Conservation (phyloP, 2,329 filamentous ascomycete genomes). For the Penicillium aurantiogriseum region DNA sequence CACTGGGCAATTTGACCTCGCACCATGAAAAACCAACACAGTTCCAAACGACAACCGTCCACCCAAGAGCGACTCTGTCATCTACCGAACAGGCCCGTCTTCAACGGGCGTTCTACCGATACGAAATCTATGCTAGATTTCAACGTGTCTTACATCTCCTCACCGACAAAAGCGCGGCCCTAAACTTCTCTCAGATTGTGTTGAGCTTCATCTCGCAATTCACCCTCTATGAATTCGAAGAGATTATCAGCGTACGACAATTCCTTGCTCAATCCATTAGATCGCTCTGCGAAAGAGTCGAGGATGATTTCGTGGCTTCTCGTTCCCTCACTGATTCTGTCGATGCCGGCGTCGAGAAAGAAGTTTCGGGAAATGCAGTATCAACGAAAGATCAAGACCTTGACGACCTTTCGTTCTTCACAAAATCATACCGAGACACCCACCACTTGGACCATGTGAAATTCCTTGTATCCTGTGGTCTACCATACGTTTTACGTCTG, state of each 20-base stretch:
- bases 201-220: constrained; percentile 1
- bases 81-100: neutral
- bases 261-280: neutral
- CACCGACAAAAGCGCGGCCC: neutral
- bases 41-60: neutral
- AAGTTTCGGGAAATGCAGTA: neutral
- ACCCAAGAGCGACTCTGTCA: neutral
- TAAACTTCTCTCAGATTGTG: constrained; percentile 1
- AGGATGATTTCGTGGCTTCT: neutral
- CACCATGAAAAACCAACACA: neutral
- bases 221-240: neutral
- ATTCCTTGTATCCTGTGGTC: neutral
- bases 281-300: neutral
- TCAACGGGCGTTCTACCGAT: constrained; percentile 3
- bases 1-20: neutral
- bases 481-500: neutral
- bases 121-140: constrained; percentile 1
- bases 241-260: neutral
- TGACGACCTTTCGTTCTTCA: neutral
- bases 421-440: neutral
- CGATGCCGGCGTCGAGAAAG: neutral
- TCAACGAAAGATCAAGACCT: neutral
- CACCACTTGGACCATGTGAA: neutral
- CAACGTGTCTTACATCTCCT: neutral
- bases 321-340: neutral